Evolutionary conservation across 768 basidiomycete genomes (phyloP).

Genomic region (Lentinula edodes): DNA sequence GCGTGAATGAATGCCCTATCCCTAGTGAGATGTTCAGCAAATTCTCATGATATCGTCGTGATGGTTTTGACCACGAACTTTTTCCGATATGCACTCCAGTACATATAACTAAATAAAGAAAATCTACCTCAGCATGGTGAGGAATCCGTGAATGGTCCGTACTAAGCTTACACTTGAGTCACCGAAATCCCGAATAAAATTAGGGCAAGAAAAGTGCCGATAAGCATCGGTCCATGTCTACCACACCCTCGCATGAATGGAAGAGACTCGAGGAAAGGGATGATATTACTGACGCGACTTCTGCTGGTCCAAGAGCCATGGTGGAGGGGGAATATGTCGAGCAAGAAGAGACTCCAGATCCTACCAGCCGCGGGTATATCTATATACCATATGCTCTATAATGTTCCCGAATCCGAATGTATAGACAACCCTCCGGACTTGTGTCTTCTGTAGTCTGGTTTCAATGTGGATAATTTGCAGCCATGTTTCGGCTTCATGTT

Average conservation of each 20-base stretch:
- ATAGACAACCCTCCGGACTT: background rate
- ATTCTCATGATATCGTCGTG: too few relatives aligned
- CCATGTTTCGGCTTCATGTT: background rate
- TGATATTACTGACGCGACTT: background rate
- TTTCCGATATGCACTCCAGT: slow-evolving; percentile 4
- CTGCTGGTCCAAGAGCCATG: background rate
- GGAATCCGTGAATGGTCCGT: background rate
- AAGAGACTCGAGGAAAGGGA: background rate
- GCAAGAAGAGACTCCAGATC: background rate
- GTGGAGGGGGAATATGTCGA: background rate
- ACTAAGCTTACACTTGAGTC: slow-evolving; percentile 3
- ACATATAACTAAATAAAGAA: slow-evolving; percentile 1
- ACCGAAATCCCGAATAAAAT: slow-evolving; percentile 7
- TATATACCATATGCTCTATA: background rate
- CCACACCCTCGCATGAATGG: background rate
- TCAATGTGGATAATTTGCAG: background rate
- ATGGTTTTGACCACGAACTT: background rate
- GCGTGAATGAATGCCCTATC: background rate
- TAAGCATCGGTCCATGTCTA: slow-evolving; percentile 9
- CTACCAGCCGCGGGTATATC: background rate
- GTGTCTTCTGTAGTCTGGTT: too few relatives aligned
- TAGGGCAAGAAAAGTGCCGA: slow-evolving; percentile 6
- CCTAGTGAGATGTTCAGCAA: background rate
- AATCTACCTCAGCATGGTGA: too few relatives aligned
- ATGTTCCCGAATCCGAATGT: background rate